Conservation (phyloP, 371 early-diverging fungal species). For the Catenaria anguillulae region DNA sequence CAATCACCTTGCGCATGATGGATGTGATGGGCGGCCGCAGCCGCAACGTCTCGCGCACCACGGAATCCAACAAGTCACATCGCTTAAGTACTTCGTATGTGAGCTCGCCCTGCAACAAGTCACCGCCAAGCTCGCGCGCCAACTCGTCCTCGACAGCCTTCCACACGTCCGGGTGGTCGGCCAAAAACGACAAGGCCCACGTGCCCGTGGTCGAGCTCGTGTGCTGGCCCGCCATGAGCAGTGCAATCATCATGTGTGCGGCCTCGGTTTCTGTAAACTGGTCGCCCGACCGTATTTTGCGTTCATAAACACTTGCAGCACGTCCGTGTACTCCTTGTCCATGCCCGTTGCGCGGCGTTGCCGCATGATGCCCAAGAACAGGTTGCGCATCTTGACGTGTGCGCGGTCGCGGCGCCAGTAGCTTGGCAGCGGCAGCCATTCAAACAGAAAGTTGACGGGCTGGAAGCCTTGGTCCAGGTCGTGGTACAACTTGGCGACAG, state of each 20-base stretch:
- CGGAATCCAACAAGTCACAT: slow-evolving; percentile 56
- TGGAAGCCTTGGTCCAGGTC: slow-evolving; percentile 88
- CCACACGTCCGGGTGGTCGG: slow-evolving; percentile 47
- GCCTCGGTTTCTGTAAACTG: slow-evolving; percentile 60
- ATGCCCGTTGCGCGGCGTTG: slow-evolving; percentile 45
- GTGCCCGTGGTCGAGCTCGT: slow-evolving; percentile 82
- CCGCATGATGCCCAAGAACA: slow-evolving; percentile 66
- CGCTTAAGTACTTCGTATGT: slow-evolving; percentile 65
- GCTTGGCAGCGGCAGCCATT: slow-evolving; percentile 61
- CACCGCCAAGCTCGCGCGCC: slow-evolving; percentile 27
- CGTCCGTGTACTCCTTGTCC: slow-evolving; percentile 33
- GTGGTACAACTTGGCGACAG: slow-evolving; percentile 76
- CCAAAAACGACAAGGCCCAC: slow-evolving; percentile 81
- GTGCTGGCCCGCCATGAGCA: slow-evolving; percentile 93
- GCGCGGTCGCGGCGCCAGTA: slow-evolving; percentile 76
- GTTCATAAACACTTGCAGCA: slow-evolving; percentile 70
- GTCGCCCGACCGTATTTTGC: slow-evolving; percentile 69
- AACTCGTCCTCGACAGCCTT: slow-evolving; percentile 13
- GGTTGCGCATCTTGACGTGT: slow-evolving; percentile 57
- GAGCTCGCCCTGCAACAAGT: slow-evolving; percentile 15
- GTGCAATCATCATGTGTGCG: slow-evolving; percentile 88
- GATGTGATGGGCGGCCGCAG: slow-evolving; percentile 85
- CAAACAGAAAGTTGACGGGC: slow-evolving; percentile 85
- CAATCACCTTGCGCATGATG: slow-evolving; percentile 78
- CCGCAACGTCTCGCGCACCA: slow-evolving; percentile 79